A percentile compares a stretch with the other conserved stretches of the same genome.
Evolutionary conservation across 306 rosid genomes (phyloP).

Genomic region (Glycine tomentella): DNA sequence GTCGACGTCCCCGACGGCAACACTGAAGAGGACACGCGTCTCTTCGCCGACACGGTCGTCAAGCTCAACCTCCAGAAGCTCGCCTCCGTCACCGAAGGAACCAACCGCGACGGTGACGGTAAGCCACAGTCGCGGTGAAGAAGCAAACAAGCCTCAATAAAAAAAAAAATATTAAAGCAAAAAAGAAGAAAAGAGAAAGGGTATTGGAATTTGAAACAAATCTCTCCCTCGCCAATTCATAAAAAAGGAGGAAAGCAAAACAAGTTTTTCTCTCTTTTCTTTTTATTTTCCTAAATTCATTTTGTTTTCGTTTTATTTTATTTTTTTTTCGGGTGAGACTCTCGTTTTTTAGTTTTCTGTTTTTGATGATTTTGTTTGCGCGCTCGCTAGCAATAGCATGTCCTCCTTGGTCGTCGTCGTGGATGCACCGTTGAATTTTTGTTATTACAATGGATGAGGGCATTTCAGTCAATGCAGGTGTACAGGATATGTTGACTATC

Average conservation of each 20-base stretch:
- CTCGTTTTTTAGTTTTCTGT: not conserved
- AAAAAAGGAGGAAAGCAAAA: slow-evolving; percentile 11
- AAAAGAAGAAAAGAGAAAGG: not conserved
- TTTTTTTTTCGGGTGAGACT: slow-evolving; percentile 30
- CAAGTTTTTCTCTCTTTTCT: slow-evolving; percentile 7
- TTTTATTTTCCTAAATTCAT: slow-evolving; percentile 25
- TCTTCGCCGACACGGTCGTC: slow-evolving; percentile 92
- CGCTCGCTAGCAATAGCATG: too few species aligned
- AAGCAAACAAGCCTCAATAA: not conserved
- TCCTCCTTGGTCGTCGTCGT: too few species aligned
- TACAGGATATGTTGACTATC: slow-evolving; percentile 59
- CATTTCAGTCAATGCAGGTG: slow-evolving; percentile 58
- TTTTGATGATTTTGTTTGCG: not conserved
- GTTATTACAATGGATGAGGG: slow-evolving; percentile 48
- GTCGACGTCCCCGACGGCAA: slow-evolving; percentile 97
- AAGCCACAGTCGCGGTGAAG: slow-evolving; percentile 45
- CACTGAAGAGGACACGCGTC: slow-evolving; percentile 92
- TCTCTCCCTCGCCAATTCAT: slow-evolving; percentile 11
- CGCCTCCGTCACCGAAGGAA: slow-evolving; percentile 84
- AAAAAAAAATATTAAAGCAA: not conserved
- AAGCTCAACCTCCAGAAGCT: slow-evolving; percentile 93
- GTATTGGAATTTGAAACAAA: slow-evolving; percentile 34
- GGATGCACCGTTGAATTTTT: slow-evolving; percentile 21
- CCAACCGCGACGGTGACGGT: slow-evolving; percentile 71
- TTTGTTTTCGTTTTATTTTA: not conserved